Evolutionary conservation across 225 moss, liverwort and hornwort genomes (phyloP).

Genomic region (Marchantia polymorpha): DNA sequence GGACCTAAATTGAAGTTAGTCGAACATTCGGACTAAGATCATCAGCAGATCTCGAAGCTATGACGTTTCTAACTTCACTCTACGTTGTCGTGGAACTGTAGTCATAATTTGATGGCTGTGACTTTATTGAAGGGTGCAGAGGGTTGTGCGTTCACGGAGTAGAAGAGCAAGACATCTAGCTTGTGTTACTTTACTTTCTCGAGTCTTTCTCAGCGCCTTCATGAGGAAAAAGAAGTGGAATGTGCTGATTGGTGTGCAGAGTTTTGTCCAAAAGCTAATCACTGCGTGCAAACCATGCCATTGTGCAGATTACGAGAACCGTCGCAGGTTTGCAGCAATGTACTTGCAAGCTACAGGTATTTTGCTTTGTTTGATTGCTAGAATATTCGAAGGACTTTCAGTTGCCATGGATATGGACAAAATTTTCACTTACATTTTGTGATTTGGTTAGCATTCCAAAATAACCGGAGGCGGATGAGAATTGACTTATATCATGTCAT

Average conservation of each 20-base stretch:
- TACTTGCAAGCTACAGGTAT: conserved; percentile 73
- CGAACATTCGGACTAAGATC: too few relatives aligned
- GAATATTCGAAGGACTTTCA: neutral
- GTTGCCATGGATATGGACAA: too few relatives aligned
- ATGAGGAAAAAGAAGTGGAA: neutral
- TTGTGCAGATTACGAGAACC: conserved; percentile 53
- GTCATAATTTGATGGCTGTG: neutral
- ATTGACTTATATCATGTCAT: too few relatives aligned
- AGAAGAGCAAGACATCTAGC: neutral
- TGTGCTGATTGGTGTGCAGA: neutral
- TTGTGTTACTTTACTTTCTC: neutral
- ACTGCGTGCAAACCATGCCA: neutral
- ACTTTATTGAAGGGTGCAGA: too few relatives aligned
- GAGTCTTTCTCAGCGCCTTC: neutral
- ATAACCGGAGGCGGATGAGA: too few relatives aligned
- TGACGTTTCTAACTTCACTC: neutral
- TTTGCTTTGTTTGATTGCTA: neutral
- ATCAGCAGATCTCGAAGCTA: neutral
- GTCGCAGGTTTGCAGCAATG: conserved; percentile 41
- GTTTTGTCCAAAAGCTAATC: neutral
- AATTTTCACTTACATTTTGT: too few relatives aligned
- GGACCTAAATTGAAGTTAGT: too few relatives aligned
- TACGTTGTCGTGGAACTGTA: neutral
- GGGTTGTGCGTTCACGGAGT: neutral
- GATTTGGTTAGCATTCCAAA: too few relatives aligned